Evolutionary conservation across 2,329 filamentous ascomycete genomes (phyloP).

Genomic region (Trichoderma endophyticum): DNA sequence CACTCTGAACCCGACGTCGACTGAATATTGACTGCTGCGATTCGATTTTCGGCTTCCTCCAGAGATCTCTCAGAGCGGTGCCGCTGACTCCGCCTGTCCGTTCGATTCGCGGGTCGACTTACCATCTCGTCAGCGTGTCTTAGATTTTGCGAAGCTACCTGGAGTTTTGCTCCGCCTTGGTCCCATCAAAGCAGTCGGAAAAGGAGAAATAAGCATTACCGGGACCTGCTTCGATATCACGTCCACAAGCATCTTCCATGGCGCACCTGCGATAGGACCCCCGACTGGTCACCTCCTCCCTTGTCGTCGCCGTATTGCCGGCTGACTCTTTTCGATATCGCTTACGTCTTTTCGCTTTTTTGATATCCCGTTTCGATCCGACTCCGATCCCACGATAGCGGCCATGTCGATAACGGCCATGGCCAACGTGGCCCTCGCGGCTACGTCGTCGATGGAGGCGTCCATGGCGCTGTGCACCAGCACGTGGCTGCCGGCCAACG

Average conservation of each 20-base stretch:
- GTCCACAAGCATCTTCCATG: conserved; percentile 7
- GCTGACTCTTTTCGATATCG: not conserved
- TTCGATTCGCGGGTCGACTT: not conserved
- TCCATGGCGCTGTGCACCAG: conserved; percentile 39
- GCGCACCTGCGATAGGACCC: conserved; percentile 14
- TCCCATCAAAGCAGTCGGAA: not conserved
- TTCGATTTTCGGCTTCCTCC: not conserved
- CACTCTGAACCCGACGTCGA: not conserved
- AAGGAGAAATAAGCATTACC: not conserved
- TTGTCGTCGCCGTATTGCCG: conserved; percentile 15
- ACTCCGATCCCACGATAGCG: not conserved
- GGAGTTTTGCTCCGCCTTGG: not conserved
- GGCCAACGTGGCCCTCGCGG: conserved; percentile 18
- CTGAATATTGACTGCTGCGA: not conserved
- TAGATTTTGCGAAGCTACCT: not conserved
- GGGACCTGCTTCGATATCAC: not conserved
- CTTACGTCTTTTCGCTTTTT: not conserved
- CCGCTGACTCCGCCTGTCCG: not conserved
- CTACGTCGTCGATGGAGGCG: conserved; percentile 29
- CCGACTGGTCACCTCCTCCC: conserved; percentile 9
- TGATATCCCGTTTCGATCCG: not conserved
- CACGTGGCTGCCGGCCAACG: conserved; percentile 43
- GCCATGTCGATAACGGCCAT: conserved; percentile 6
- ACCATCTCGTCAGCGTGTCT: not conserved
- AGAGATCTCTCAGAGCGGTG: not conserved